phyloP scores from a whole-genome alignment of 2,329 filamentous ascomycete species.

The Epichloe baconii region DNA sequence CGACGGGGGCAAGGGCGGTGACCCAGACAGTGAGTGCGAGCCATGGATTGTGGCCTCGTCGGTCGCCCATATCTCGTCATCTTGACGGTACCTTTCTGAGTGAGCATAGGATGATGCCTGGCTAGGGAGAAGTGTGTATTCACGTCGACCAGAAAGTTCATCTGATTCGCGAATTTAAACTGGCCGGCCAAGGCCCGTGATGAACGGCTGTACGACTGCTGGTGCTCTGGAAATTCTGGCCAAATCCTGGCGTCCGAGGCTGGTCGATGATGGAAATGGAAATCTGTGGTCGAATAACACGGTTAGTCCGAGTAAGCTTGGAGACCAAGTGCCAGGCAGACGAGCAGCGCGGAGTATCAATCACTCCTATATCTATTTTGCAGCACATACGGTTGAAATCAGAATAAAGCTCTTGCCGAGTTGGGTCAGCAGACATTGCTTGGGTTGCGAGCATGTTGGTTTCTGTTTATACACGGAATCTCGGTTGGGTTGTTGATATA shows the following conservation, averaged over 20 bases:
- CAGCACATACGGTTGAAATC: neutral
- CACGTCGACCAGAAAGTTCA: neutral
- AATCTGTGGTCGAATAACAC: too few species aligned
- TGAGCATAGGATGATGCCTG: neutral
- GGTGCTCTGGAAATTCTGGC: neutral
- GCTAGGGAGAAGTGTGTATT: neutral
- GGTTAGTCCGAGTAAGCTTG: too few species aligned
- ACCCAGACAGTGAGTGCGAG: neutral
- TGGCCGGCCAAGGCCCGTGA: neutral
- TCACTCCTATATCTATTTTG: too few species aligned
- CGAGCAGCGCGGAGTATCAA: too few species aligned
- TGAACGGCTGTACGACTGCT: neutral
- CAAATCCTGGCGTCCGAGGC: neutral
- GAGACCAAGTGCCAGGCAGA: too few species aligned
- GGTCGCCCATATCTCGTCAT: neutral
- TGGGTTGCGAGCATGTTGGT: constrained; percentile 2
- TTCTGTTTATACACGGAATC: neutral
- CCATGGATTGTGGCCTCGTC: neutral
- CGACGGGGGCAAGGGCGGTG: neutral
- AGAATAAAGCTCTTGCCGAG: neutral
- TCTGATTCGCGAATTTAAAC: neutral
- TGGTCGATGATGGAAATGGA: neutral
- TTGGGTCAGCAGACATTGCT: constrained; percentile 1
- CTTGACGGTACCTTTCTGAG: neutral
- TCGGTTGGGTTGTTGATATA: too few species aligned